These are phyloP conservation scores for Apophysomyces variabilis DNA, from an alignment of 371 early-diverging fungal species.

Conservation along the genomic window DNA sequence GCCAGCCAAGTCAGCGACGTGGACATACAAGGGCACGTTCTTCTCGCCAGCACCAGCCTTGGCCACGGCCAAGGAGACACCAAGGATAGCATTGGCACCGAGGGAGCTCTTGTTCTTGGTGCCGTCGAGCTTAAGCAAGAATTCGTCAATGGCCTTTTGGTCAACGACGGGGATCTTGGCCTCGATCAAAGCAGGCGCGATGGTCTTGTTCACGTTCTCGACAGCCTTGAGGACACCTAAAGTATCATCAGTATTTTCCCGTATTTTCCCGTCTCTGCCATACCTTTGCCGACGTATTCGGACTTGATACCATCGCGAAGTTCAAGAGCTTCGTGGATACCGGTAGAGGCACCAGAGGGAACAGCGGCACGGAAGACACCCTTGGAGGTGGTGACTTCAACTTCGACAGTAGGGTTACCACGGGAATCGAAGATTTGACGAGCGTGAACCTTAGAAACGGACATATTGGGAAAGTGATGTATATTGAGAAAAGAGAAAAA, in stretches of 20 bases:
- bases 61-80: conserved; percentile 95
- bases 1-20: conserved; percentile 87
- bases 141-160: conserved; percentile 91
- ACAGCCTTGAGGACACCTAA: conserved; percentile 92
- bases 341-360: conserved; percentile 99
- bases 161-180: conserved; percentile 77
- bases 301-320: conserved; percentile 89
- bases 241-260: conserved; percentile 9
- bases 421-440: conserved; percentile 99
- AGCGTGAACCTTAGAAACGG: conserved; percentile 86
- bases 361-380: conserved; percentile 96
- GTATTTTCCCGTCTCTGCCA: conserved; percentile 9
- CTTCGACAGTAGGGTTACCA: conserved; percentile 99
- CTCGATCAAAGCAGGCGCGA: conserved; percentile 83
- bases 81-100: conserved; percentile 99
- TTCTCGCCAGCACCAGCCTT: conserved; percentile 95
- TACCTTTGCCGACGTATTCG: conserved; percentile 95
- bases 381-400: conserved; percentile 91
- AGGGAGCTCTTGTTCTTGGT: conserved; percentile 94
- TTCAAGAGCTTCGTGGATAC: conserved; percentile 98
- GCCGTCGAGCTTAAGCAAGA: conserved; percentile 91
- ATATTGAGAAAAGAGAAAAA: conserved; percentile 11
- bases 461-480: conserved; percentile 33
- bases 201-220: conserved; percentile 87
- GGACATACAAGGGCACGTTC: conserved; percentile 89